phyloP scores from a whole-genome alignment of 108 stramenopile genomes.

The Fragilaria crotonensis region DNA sequence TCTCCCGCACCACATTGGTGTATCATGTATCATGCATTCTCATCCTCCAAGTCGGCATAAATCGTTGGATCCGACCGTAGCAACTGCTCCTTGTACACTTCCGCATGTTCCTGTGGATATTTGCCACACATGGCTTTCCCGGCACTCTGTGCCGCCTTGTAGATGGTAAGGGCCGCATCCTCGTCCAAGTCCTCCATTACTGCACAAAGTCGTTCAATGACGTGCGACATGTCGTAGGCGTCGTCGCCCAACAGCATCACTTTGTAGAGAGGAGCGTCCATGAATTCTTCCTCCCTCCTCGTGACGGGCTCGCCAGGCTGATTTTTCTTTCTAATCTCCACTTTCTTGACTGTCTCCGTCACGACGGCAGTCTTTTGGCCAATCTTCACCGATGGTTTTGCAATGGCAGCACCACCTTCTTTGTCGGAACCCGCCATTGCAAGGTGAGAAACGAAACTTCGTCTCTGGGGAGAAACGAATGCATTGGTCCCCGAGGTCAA shows the following conservation, averaged over 20 bases:
- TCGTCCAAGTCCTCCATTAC: slow-evolving; percentile 76
- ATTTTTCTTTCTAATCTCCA: slow-evolving; percentile 39
- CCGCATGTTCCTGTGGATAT: slow-evolving; percentile 73
- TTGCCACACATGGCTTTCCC: slow-evolving; percentile 82
- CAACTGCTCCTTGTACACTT: slow-evolving; percentile 81
- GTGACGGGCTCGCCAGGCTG: slow-evolving; percentile 44
- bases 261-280: slow-evolving; percentile 89
- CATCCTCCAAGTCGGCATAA: slow-evolving; percentile 71
- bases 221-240: slow-evolving; percentile 79
- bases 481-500: too few species aligned
- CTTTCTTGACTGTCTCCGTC: slow-evolving; percentile 38
- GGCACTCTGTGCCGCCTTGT: slow-evolving; percentile 46
- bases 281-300: slow-evolving; percentile 59
- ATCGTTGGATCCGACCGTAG: slow-evolving; percentile 84
- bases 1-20: too few species aligned
- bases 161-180: slow-evolving; percentile 54
- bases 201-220: slow-evolving; percentile 63
- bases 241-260: slow-evolving; percentile 85
- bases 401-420: slow-evolving; percentile 65
- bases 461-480: too few species aligned
- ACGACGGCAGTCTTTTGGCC: slow-evolving; percentile 34
- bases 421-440: slow-evolving; percentile 11
- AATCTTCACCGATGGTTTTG: slow-evolving; percentile 51
- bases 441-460: neutral
- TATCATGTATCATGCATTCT: slow-evolving; percentile 26